Evolutionary conservation across 176 grass and related monocot species (phyloP).

Genomic region (Luzula sylvatica): DNA sequence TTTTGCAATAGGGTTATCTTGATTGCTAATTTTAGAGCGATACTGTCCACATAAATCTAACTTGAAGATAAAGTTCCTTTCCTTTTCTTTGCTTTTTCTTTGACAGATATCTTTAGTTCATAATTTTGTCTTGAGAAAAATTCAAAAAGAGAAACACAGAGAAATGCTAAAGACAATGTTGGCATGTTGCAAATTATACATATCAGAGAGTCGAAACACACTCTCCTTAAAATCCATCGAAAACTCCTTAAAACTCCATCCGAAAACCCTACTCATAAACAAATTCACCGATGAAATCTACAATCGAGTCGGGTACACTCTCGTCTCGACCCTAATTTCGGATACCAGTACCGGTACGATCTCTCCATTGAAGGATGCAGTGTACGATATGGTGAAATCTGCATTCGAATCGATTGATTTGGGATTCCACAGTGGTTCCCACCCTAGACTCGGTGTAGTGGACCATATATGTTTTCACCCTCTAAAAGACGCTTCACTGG

Average conservation of each 20-base stretch:
- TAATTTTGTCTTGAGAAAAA: neutral
- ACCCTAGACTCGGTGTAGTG: constrained; percentile 57
- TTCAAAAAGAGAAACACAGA: neutral
- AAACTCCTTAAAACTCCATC: constrained; percentile 22
- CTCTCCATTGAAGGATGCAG: constrained; percentile 28
- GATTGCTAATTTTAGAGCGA: neutral
- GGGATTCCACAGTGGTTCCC: constrained; percentile 30
- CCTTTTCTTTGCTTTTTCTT: neutral
- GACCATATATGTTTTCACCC: constrained; percentile 71
- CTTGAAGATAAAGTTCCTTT: neutral
- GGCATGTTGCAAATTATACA: constrained; percentile 68
- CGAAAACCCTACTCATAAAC: constrained; percentile 37
- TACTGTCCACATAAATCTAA: neutral
- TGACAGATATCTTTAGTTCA: neutral
- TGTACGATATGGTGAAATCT: constrained; percentile 37
- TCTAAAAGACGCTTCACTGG: constrained; percentile 33
- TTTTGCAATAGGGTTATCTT: too few species aligned
- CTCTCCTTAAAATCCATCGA: constrained; percentile 29
- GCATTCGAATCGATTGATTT: constrained; percentile 46
- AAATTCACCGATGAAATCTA: constrained; percentile 44
- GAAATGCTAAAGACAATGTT: constrained; percentile 24
- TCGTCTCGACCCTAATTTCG: constrained; percentile 36
- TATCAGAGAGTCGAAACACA: constrained; percentile 48
- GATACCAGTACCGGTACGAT: neutral
- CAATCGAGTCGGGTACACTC: constrained; percentile 60